phyloP scores from a whole-genome alignment of 1,284 basidiomycete species.

The Puccinia novopanici region DNA sequence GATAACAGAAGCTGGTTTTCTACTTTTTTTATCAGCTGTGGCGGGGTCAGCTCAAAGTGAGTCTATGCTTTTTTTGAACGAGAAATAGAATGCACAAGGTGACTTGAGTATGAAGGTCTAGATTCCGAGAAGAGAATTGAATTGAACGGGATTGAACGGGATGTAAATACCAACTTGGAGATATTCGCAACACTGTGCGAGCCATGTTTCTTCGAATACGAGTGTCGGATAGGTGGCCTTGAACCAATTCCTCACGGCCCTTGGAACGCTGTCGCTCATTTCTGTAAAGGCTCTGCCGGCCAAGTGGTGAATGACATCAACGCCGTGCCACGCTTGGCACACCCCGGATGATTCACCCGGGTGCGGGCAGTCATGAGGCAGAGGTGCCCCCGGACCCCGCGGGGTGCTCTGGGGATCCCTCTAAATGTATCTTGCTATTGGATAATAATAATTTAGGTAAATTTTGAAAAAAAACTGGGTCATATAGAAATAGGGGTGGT shows the following conservation, averaged over 20 bases:
- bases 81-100: too few relatives aligned
- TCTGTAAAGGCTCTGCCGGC: too few relatives aligned
- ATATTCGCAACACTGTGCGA: constrained; percentile 53
- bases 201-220: constrained; percentile 53
- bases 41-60: constrained; percentile 14
- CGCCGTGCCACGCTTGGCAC: too few relatives aligned
- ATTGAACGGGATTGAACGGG: not conserved
- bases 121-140: not conserved
- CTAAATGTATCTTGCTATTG: too few relatives aligned
- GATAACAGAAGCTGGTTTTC: constrained; percentile 55
- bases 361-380: too few relatives aligned
- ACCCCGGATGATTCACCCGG: too few relatives aligned
- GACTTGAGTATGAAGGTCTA: not conserved
- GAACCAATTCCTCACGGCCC: constrained; percentile 52
- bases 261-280: constrained; percentile 12
- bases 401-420: too few relatives aligned
- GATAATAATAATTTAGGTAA: too few relatives aligned
- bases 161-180: constrained; percentile 51
- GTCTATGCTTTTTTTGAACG: constrained; percentile 45
- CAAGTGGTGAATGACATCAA: not conserved
- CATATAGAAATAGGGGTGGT: too few relatives aligned
- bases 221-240: constrained; percentile 53
- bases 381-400: too few relatives aligned
- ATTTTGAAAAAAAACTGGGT: too few relatives aligned
- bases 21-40: constrained; percentile 53